Base-by-base conservation (phyloP, 306 rosid species). In the Aeschynomene evenia region DNA sequence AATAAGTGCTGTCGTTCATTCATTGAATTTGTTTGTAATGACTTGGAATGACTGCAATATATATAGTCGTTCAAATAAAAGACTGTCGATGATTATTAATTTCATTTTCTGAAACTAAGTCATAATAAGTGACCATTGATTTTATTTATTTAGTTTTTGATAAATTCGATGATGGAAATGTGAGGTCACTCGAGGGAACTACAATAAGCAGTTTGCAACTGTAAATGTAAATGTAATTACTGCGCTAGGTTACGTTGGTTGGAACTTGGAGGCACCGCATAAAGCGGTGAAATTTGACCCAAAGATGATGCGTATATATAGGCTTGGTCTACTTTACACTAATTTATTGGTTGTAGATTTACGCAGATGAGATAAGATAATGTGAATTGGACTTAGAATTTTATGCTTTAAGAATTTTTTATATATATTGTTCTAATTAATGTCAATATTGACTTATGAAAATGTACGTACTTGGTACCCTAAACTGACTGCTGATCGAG, bases 241-340 rank as follows among this genome's bases (percentile, higher is more conserved):
- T 51, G 29, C 57, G 6, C 42, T 8, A 37, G 60, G 49, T 43
- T n/a, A n/a, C n/a, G n/a, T n/a, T n/a, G n/a, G n/a, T n/a, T n/a
- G n/a, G n/a, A n/a, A n/a, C n/a, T n/a, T 43, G 60, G 68, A 56
- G 57, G 20, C 60, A 46, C 23, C 60, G 66, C 39, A 18, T 45
- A 73, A 48, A 73, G 55, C 55, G 15, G 67, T 22, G 23, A 51
- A 52, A 73, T 33, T 79, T 79, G 72, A 61, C 71, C 49, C 36
- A 13, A 13, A 23, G 48, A 9, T 53, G n/a, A n/a, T n/a, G n/a
- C 20, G 20, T 20, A 39, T 43, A 20, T 43, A 64, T 16, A n/a
- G 21, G 45, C 26, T 52, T 6, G 57, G 24, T 4, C 7, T 43
- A 21, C 6, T 45, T 36, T 68, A 2, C 13, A n/a, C 34, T 50